Base-by-base conservation (phyloP, 2,329 filamentous ascomycete species). In the Teratosphaeria viscida region DNA sequence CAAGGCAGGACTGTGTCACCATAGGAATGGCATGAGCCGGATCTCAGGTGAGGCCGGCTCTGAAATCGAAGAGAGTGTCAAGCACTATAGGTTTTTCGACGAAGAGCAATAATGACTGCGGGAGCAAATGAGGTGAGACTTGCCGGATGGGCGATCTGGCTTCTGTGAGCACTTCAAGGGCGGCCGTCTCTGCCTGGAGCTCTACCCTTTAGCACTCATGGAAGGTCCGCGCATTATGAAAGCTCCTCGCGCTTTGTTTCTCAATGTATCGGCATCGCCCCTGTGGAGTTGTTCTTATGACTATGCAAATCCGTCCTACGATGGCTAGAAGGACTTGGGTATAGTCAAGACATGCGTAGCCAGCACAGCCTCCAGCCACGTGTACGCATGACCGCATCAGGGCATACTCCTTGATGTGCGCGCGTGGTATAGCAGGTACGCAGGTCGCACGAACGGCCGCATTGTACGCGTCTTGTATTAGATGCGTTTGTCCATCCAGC, bases 21-120 rank as follows among this genome's bases (percentile, higher is more conserved):
- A 11, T 62, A 58, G 61, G 61, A 62, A 23, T 10, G 16, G 2
- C 56, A 57, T 0, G 59, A 35, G 29, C 27, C 23, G 53, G 53
- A 54, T 14, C 53, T 23, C 2, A 23, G 27, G 23, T 49, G 43
- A 49, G 23, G 23, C 23, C 23, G 23, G 23, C 23, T 23, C 23
- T 23, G 23, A 23, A 23, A 23, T 23, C 23, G 23, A 23, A 23
- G 37, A 43, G 16, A 16, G 11, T n/a, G 11, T 43, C 37, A n/a
- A 43, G 37, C 11, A 23, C 23, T 23, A 23, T 23, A 23, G 23
- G 23, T 23, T 2, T 23, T 2, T 23, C 23, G 2, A 23, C 23
- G 23, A 23, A 23, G 23, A 23, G 37, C 11, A 32, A 32, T 32
- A 32, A 5, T 32, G 29, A 7, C 7, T 32, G 4, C 29, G 29